Conservation (phyloP, 2,329 filamentous ascomycete genomes). For the Fusarium sp. region DNA sequence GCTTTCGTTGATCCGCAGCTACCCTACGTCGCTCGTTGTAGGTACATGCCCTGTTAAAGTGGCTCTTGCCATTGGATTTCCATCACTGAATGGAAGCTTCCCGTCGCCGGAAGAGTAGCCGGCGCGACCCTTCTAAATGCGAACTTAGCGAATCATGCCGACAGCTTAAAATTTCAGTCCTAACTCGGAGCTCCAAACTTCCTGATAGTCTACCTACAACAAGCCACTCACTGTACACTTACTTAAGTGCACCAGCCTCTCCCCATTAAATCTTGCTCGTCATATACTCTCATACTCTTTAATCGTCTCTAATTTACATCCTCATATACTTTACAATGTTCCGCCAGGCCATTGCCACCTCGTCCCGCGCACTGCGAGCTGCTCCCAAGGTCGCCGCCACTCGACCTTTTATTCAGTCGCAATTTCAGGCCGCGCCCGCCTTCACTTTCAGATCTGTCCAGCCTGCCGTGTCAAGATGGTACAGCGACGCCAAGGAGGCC, state of each 20-base stretch:
- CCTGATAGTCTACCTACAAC: constrained; percentile 41
- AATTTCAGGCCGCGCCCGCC: constrained; percentile 55
- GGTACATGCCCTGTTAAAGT: constrained; percentile 20
- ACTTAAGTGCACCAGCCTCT: constrained; percentile 35
- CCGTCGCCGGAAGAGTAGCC: constrained; percentile 41
- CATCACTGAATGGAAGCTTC: constrained; percentile 35
- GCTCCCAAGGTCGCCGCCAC: constrained; percentile 53
- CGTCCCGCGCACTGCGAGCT: constrained; percentile 60
- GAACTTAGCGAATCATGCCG: constrained; percentile 42
- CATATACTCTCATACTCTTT: constrained; percentile 11
- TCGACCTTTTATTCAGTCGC: constrained; percentile 54
- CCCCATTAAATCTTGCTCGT: constrained; percentile 14
- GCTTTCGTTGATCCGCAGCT: constrained; percentile 49
- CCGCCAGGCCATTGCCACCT: constrained; percentile 59
- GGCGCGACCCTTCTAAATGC: constrained; percentile 40
- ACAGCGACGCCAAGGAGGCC: constrained; percentile 61
- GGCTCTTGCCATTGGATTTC: constrained; percentile 12
- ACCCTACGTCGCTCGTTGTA: background rate
- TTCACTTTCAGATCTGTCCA: constrained; percentile 55
- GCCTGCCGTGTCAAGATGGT: constrained; percentile 58
- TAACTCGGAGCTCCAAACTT: constrained; percentile 44
- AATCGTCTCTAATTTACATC: constrained; percentile 7
- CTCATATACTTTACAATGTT: constrained; percentile 55
- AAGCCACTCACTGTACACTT: constrained; percentile 37
- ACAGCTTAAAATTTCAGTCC: constrained; percentile 51